Conservation (phyloP, 2,329 filamentous ascomycete genomes). For the Exophiala xenobiotica region DNA sequence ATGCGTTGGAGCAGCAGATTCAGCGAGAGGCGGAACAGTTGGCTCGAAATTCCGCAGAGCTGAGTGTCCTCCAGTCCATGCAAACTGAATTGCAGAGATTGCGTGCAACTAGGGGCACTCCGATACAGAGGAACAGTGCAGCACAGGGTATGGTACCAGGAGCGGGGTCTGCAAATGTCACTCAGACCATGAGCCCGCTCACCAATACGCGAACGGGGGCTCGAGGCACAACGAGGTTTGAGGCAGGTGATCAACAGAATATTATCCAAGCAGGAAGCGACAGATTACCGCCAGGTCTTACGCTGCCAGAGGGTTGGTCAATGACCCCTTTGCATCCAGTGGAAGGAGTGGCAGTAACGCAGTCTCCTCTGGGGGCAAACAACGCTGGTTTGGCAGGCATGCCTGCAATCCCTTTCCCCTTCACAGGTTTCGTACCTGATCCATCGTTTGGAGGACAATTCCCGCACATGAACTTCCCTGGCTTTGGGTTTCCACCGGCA, state of each 20-base stretch:
- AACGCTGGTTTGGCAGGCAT: too few species aligned
- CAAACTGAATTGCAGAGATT: constrained; percentile 67
- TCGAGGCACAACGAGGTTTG: neutral
- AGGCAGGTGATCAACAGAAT: constrained; percentile 30
- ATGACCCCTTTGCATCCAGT: constrained; percentile 46
- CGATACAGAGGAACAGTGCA: constrained; percentile 15
- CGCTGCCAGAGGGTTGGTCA: constrained; percentile 54
- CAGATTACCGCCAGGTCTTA: constrained; percentile 51
- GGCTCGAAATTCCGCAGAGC: constrained; percentile 64
- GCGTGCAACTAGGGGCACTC: constrained; percentile 44
- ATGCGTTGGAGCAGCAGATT: constrained; percentile 67
- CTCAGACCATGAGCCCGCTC: constrained; percentile 9
- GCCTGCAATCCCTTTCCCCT: too few species aligned
- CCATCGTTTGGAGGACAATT: neutral
- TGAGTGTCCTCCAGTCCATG: constrained; percentile 66
- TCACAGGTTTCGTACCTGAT: too few species aligned
- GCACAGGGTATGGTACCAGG: neutral
- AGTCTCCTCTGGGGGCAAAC: too few species aligned
- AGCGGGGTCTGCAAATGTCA: neutral
- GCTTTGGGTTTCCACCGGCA: too few species aligned
- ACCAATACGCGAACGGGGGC: constrained; percentile 10
- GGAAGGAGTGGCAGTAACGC: neutral
- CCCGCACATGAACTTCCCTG: too few species aligned
- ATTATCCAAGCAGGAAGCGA: constrained; percentile 44
- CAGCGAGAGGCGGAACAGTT: constrained; percentile 65